A percentile compares a stretch with the other conserved stretches of the same genome.
These are phyloP conservation scores for Haematococcus lacustris DNA, from an alignment of 139 green algal genomes.

Conservation along the genomic window DNA sequence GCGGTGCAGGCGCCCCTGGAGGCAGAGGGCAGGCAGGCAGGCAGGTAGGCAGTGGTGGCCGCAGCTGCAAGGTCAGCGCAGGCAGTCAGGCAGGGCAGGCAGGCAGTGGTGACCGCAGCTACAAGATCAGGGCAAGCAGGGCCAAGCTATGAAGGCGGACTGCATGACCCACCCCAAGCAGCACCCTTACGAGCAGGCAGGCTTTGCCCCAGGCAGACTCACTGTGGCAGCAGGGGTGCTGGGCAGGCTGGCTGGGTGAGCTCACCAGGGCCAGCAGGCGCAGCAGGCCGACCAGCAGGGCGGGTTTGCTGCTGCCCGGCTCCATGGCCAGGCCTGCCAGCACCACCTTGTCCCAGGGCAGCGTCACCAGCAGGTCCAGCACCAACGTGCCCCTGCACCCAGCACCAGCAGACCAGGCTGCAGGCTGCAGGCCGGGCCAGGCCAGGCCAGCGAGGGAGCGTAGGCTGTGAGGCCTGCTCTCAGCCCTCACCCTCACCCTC, in stretches of 20 bases:
- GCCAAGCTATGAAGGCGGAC: not conserved
- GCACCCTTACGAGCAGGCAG: too few species aligned
- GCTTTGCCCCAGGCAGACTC: too few species aligned
- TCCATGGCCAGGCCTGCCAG: not conserved
- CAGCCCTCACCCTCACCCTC: too few species aligned
- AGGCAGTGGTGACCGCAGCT: not conserved
- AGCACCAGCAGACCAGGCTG: too few species aligned
- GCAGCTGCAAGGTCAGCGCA: not conserved
- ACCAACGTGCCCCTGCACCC: too few species aligned
- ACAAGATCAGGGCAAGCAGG: not conserved
- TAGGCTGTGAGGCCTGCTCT: too few species aligned
- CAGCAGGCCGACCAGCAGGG: not conserved
- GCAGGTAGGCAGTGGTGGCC: not conserved
- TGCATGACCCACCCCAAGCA: too few species aligned
- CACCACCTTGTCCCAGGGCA: too few species aligned
- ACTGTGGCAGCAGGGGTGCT: not conserved
- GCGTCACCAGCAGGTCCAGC: too few species aligned
- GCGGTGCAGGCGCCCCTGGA: conserved; percentile 18
- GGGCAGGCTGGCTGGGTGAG: not conserved
- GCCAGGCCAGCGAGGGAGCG: too few species aligned
- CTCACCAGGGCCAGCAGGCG: not conserved
- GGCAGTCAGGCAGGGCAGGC: not conserved
- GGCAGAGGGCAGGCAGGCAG: not conserved
- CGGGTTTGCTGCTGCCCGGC: not conserved
- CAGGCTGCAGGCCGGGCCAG: too few species aligned